Evolutionary conservation across 495 filamentous ascomycete species (phyloP).

Genomic region (Podospora fimiseda): DNA sequence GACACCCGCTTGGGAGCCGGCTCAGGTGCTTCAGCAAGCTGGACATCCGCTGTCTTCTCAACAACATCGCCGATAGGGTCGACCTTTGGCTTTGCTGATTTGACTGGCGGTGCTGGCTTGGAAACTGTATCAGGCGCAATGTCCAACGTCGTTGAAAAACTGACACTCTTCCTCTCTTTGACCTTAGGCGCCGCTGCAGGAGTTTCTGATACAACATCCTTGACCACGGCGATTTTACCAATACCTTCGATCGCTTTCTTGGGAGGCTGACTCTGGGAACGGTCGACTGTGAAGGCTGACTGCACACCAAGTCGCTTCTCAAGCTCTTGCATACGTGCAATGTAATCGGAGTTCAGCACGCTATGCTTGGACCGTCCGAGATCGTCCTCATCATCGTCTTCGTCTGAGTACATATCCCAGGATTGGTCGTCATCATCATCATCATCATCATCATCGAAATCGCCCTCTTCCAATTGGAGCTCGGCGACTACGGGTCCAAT

Average conservation of each 20-base stretch:
- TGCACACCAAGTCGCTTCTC: conserved; percentile 60
- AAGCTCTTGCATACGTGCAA: conserved; percentile 75
- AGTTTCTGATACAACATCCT: background rate
- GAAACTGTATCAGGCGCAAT: conserved; percentile 43
- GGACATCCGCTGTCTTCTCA: conserved; percentile 37
- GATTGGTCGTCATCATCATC: conserved; percentile 45
- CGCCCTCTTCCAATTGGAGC: conserved; percentile 72
- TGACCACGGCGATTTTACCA: conserved; percentile 17
- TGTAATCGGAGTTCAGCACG: conserved; percentile 64
- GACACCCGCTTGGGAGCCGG: conserved; percentile 37
- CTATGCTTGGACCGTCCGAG: conserved; percentile 60
- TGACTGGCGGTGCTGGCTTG: conserved; percentile 29
- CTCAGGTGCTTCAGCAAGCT: conserved; percentile 23
- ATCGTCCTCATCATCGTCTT: conserved; percentile 55
- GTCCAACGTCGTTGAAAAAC: conserved; percentile 70
- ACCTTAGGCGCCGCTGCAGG: background rate
- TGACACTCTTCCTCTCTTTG: conserved; percentile 61
- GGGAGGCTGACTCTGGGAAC: conserved; percentile 5
- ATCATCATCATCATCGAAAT: conserved; percentile 52
- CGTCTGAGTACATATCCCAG: conserved; percentile 46
- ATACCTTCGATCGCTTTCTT: conserved; percentile 16
- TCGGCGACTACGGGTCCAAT: conserved; percentile 91
- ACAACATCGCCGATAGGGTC: conserved; percentile 47
- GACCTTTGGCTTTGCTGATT: conserved; percentile 26
- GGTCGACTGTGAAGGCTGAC: conserved; percentile 26